A percentile compares a stretch with the other conserved stretches of the same genome.
Conservation (phyloP, 1,284 basidiomycete species). For the Pseudozyma sp. region DNA sequence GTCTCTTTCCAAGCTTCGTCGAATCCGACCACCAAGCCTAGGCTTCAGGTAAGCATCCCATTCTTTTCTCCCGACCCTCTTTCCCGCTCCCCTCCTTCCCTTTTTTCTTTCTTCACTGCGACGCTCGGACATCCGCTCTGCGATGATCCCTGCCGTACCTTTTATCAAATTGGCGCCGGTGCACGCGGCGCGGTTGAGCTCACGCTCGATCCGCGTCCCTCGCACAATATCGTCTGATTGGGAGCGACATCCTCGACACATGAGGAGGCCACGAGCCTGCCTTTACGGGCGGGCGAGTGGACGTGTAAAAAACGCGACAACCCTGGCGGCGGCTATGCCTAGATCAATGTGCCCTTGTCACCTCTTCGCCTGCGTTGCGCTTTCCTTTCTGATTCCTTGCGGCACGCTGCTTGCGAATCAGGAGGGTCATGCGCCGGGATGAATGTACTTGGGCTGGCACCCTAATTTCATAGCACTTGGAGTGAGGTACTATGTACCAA, state of each 20-base stretch:
- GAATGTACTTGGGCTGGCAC: conserved; percentile 55
- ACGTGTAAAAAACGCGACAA: conserved; percentile 52
- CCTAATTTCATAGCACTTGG: conserved; percentile 60
- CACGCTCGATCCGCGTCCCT: conserved; percentile 42
- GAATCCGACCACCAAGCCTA: background rate
- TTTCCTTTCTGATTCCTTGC: conserved; percentile 3
- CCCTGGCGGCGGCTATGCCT: conserved; percentile 58
- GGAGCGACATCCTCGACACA: conserved; percentile 54
- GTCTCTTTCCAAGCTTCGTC: conserved; percentile 6
- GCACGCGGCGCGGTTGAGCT: conserved; percentile 47
- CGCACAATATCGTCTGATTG: conserved; percentile 57
- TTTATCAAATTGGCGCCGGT: conserved; percentile 39
- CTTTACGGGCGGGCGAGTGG: conserved; percentile 52
- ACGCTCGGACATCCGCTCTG: background rate
- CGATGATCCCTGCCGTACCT: background rate
- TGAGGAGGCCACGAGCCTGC: conserved; percentile 52
- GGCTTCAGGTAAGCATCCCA: conserved; percentile 34
- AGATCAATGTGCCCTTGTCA: conserved; percentile 55
- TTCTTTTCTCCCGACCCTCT: background rate
- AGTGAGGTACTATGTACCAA: conserved; percentile 54
- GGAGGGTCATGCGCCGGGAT: conserved; percentile 27
- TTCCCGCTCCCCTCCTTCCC: background rate
- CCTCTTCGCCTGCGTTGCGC: conserved; percentile 48
- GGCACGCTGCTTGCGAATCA: background rate
- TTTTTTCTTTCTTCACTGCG: background rate